Evolutionary conservation across 2,329 filamentous ascomycete species (phyloP).

Genomic region (Paecilomyces variotii): DNA sequence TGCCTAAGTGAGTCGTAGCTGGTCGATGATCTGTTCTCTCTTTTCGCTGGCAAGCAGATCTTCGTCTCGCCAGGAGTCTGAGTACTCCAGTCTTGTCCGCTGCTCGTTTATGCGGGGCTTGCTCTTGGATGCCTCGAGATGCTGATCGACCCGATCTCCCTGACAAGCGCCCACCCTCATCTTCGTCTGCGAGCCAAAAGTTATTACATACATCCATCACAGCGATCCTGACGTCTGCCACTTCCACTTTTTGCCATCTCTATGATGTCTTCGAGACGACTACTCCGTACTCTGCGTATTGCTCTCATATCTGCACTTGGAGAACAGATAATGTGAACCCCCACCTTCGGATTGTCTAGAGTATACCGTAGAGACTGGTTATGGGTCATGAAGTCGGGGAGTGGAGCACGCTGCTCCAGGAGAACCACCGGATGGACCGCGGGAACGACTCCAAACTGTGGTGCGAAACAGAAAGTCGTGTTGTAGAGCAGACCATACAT

Average conservation of each 20-base stretch:
- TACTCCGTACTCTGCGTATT: background rate
- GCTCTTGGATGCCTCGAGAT: background rate
- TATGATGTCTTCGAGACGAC: background rate
- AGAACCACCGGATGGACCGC: background rate
- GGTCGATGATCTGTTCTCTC: background rate
- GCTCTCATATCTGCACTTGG: background rate
- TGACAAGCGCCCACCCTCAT: background rate
- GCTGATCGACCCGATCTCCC: background rate
- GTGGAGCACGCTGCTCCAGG: background rate
- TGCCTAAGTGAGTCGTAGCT: background rate
- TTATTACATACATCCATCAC: background rate
- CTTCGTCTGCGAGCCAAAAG: background rate
- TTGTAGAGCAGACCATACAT: no score
- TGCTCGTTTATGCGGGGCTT: background rate
- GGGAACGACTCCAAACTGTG: background rate
- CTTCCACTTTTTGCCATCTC: background rate
- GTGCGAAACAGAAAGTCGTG: background rate
- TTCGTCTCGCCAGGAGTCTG: background rate
- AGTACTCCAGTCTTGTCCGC: background rate
- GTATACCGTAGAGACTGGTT: background rate
- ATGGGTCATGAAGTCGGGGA: background rate
- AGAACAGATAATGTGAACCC: background rate
- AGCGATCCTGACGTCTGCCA: background rate
- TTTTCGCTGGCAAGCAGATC: background rate
- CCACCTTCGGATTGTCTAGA: background rate